phyloP scores from a whole-genome alignment of 768 basidiomycete genomes.

The Epithele typhae region DNA sequence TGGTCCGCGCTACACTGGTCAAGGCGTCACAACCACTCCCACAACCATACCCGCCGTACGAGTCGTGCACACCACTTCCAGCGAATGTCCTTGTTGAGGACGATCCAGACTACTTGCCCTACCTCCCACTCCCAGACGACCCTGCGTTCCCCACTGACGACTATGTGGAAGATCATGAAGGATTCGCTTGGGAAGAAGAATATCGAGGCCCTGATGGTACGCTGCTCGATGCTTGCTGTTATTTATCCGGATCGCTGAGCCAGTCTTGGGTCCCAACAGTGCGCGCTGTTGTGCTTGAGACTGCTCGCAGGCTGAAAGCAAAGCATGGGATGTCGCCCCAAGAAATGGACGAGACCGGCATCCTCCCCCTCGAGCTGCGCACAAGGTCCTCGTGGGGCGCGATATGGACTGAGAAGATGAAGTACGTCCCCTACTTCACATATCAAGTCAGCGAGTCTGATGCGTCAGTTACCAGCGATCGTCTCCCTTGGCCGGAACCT shows the following conservation, averaged over 20 bases:
- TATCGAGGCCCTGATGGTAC: slow-evolving; percentile 38
- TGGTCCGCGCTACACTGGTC: too few relatives aligned
- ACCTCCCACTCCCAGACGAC: slow-evolving; percentile 63
- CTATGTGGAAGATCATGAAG: slow-evolving; percentile 39
- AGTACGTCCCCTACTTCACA: slow-evolving; percentile 5
- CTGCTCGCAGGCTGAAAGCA: slow-evolving; percentile 38
- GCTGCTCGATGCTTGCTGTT: slow-evolving; percentile 9
- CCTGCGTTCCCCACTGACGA: slow-evolving; percentile 38
- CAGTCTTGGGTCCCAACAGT: slow-evolving; percentile 37
- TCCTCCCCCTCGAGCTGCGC: slow-evolving; percentile 40
- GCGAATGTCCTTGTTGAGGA: slow-evolving; percentile 52
- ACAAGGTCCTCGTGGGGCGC: slow-evolving; percentile 6
- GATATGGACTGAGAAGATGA: slow-evolving; percentile 7
- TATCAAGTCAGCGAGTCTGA: too few relatives aligned
- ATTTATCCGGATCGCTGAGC: slow-evolving; percentile 1
- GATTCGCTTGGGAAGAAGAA: slow-evolving; percentile 46
- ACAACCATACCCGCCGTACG: slow-evolving; percentile 41
- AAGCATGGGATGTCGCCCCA: slow-evolving; percentile 34
- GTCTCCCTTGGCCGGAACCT: slow-evolving; percentile 19
- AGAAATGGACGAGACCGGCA: slow-evolving; percentile 43
- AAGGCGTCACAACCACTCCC: not conserved
- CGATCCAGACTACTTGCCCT: slow-evolving; percentile 52
- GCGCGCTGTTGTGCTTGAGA: slow-evolving; percentile 46
- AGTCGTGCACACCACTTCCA: slow-evolving; percentile 48
- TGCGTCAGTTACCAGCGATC: slow-evolving; percentile 28